Evolutionary conservation across 2,329 filamentous ascomycete species (phyloP).

Genomic region (Claviceps sp.): DNA sequence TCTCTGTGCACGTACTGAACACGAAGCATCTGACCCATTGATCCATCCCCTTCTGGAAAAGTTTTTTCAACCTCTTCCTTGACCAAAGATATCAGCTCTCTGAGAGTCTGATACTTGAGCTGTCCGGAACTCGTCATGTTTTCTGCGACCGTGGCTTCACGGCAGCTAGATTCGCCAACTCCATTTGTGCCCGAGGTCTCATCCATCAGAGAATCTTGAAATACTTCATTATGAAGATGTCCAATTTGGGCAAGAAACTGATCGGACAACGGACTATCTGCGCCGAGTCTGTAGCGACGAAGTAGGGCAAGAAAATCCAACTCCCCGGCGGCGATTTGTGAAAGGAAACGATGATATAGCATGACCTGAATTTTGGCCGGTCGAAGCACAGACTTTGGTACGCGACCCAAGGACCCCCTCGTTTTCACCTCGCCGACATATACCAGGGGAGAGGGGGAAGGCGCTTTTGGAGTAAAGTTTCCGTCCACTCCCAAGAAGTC

Average conservation of each 20-base stretch:
- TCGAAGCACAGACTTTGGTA: constrained; percentile 51
- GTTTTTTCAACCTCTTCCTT: constrained; percentile 34
- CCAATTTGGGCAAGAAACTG: constrained; percentile 65
- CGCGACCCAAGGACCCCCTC: constrained; percentile 50
- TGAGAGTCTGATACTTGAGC: constrained; percentile 34
- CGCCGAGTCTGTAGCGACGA: constrained; percentile 55
- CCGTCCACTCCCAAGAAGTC: constrained; percentile 24
- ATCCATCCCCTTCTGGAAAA: constrained; percentile 35
- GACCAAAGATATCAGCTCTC: constrained; percentile 33
- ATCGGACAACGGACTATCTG: constrained; percentile 58
- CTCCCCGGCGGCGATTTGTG: constrained; percentile 55
- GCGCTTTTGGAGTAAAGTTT: constrained; percentile 1
- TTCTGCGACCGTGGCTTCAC: neutral
- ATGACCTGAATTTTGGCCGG: constrained; percentile 79
- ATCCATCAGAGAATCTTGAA: constrained; percentile 36
- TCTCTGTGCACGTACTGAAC: constrained; percentile 40
- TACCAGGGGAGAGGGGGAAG: constrained; percentile 21
- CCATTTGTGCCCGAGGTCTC: constrained; percentile 3
- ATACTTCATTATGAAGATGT: constrained; percentile 51
- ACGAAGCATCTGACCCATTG: constrained; percentile 35
- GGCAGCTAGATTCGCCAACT: neutral
- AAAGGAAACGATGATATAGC: constrained; percentile 77
- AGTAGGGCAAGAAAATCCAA: constrained; percentile 59
- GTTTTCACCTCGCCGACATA: constrained; percentile 90
- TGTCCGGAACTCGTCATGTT: constrained; percentile 12